phyloP scores from a whole-genome alignment of 108 stramenopile species.

The Nitzschia sp. region DNA sequence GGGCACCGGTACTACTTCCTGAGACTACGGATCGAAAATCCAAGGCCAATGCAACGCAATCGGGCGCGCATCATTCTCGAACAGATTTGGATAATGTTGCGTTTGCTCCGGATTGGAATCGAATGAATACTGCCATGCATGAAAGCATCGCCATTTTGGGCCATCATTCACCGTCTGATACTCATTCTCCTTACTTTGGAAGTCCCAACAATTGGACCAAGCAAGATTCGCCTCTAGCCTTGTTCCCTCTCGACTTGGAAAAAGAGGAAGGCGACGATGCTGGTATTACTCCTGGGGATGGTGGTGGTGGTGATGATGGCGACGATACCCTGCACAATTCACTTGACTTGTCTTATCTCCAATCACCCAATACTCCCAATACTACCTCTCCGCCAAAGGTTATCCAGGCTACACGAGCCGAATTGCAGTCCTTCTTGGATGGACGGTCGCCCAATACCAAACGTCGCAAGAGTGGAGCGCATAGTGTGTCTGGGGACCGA shows the following conservation, averaged over 20 bases:
- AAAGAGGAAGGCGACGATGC: too few relatives aligned
- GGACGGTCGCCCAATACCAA: background rate
- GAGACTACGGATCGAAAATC: background rate
- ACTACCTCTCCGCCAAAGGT: background rate
- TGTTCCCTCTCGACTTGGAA: too few relatives aligned
- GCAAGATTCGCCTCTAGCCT: background rate
- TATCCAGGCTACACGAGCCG: background rate
- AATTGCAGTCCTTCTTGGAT: constrained; percentile 1
- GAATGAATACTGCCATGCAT: background rate
- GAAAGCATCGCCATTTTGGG: background rate
- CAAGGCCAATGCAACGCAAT: background rate
- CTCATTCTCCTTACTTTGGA: background rate
- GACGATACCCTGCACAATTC: too few relatives aligned
- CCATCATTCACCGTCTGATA: background rate
- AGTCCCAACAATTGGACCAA: background rate
- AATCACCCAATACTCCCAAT: background rate
- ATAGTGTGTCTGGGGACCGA: background rate
- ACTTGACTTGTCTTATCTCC: too few relatives aligned
- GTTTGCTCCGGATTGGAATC: background rate
- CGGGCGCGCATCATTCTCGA: background rate
- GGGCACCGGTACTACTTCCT: background rate
- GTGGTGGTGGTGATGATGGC: too few relatives aligned
- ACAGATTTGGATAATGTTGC: background rate
- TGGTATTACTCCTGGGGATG: too few relatives aligned
- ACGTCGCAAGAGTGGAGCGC: background rate